Percentiles rank a stretch among this genome's conserved stretches.
These are phyloP conservation scores for Neolentinus lepideus DNA, from an alignment of 1,284 basidiomycete genomes.

Conservation along the genomic window DNA sequence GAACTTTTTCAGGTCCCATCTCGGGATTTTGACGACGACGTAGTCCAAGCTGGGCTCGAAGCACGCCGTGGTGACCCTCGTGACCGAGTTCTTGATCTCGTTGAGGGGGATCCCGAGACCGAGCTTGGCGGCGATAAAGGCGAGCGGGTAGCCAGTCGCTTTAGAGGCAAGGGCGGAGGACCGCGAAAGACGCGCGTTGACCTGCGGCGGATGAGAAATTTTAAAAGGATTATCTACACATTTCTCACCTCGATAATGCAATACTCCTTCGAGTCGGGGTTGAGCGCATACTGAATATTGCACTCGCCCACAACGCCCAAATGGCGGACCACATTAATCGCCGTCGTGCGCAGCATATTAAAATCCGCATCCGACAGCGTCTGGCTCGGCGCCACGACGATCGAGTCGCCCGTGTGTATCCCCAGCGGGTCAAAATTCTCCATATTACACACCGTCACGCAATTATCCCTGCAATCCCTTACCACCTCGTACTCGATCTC, in stretches of 20 bases:
- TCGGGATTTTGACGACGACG: slow-evolving; percentile 96
- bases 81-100: slow-evolving; percentile 97
- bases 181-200: slow-evolving; percentile 97
- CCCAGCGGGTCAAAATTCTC: slow-evolving; percentile 99
- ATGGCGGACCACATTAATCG: slow-evolving; percentile 96
- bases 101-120: slow-evolving; percentile 96
- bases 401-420: slow-evolving; percentile 99
- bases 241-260: slow-evolving; percentile 88
- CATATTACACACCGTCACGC: slow-evolving; percentile 99
- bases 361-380: slow-evolving; percentile 97
- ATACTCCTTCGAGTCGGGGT: slow-evolving; percentile 92
- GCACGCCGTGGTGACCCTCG: slow-evolving; percentile 93
- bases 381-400: slow-evolving; percentile 96
- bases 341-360: slow-evolving; percentile 98
- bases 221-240: background rate
- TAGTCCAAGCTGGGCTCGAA: slow-evolving; percentile 99
- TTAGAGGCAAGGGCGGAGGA: slow-evolving; percentile 98
- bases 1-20: slow-evolving; percentile 99
- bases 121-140: slow-evolving; percentile 97
- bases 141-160: slow-evolving; percentile 96
- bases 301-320: slow-evolving; percentile 97
- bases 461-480: slow-evolving; percentile 95
- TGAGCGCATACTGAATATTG: slow-evolving; percentile 98
- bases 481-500: slow-evolving; percentile 99
- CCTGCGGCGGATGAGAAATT: slow-evolving; percentile 33